Conservation (phyloP, 139 green algal genomes). For the Coelastrella sp. region DNA sequence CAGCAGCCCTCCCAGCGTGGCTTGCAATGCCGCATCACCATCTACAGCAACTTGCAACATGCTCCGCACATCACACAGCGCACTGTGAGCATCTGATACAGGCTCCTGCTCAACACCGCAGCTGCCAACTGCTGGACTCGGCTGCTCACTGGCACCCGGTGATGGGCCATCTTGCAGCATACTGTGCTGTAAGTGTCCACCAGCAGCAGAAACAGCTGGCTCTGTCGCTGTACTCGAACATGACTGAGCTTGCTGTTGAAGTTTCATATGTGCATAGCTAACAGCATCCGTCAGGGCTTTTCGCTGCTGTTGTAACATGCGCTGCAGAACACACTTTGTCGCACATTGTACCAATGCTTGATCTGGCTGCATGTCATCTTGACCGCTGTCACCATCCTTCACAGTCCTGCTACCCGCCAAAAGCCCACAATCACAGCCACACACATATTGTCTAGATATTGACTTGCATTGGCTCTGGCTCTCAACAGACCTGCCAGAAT, state of each 20-base stretch:
- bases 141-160: too few species aligned
- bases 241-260: constrained; percentile 12
- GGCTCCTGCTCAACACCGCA: too few species aligned
- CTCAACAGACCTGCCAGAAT: too few species aligned
- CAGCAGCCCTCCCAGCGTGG: not conserved
- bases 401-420: too few species aligned
- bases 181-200: not conserved
- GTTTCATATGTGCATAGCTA: too few species aligned
- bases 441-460: too few species aligned
- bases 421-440: too few species aligned
- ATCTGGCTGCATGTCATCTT: too few species aligned
- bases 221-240: not conserved
- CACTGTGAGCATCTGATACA: too few species aligned
- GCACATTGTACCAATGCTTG: not conserved
- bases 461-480: too few species aligned
- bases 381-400: too few species aligned
- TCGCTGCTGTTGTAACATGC: not conserved
- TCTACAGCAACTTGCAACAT: not conserved
- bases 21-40: not conserved
- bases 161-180: not conserved
- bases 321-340: not conserved
- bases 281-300: not conserved
- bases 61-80: not conserved
- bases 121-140: too few species aligned
- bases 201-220: not conserved